Base-by-base conservation (phyloP, 1,284 basidiomycete genomes). In the Trametes polyzona region DNA sequence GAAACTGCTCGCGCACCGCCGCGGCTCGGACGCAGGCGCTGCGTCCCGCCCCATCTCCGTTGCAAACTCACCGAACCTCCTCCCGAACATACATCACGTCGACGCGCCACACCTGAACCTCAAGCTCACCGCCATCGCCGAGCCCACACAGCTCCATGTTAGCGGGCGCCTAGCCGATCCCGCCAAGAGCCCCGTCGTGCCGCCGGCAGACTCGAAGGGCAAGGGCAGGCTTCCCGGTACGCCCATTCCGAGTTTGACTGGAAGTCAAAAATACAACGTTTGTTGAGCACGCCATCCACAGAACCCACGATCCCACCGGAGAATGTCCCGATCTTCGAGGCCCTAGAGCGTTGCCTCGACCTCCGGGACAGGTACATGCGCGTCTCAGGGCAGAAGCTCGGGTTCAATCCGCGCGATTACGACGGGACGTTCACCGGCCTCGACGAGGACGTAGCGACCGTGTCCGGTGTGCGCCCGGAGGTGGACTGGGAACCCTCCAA, bases 291-390 rank as follows among this genome's bases (percentile, higher is more conserved):
- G n/a, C n/a, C n/a, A n/a, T 23, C 9, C 42, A 33, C 50, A 63
- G 81, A 83, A 50, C 65, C 75, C 7, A 65, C 78, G 33, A 67
- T 86, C 40, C 76, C 75, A 5, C 72, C 78, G 0, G 88, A 91
- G 69, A 80, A 84, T 57, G 65, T 73, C 3, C 71, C 76, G 14
- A 76, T 88, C 17, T 82, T 87, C 50, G 80, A 86, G 65, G 74
- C 81, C 6, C 76, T 98, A 69, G 85, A 91, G 60, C 83, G 80
- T 68, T 96, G 94, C 68, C 83, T 97, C 46, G 84, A 91, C 57
- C 78, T 97, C 19, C 88, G 95, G 21, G 95, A 97, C 77, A 97
- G 96, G 73, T 98, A 97, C 75, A 93, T 96, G 76, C 66, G 78
- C 12, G 82, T 84, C 52, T 96, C 95, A 0, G 82, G 87, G 8